Evolutionary conservation across 495 filamentous ascomycete genomes (phyloP).

Genomic region (Hamigera avellanea): DNA sequence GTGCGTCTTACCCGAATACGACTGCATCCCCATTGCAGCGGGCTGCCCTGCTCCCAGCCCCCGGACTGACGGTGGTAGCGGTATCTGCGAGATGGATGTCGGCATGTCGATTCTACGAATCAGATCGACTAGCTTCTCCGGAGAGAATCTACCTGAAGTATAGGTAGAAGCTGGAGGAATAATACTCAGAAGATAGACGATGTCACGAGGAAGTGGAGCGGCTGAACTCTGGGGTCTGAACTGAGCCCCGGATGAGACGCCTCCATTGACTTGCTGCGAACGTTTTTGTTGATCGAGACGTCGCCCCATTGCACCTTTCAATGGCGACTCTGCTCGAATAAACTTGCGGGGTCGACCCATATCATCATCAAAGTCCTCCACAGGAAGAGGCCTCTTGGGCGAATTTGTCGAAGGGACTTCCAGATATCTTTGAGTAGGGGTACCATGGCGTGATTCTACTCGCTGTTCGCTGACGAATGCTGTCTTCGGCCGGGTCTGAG

Average conservation of each 20-base stretch:
- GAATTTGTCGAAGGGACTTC: conserved; percentile 47
- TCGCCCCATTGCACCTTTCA: conserved; percentile 75
- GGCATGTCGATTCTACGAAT: conserved; percentile 57
- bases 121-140: conserved; percentile 62
- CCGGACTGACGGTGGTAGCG: conserved; percentile 23
- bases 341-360: conserved; percentile 64
- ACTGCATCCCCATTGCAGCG: conserved; percentile 10
- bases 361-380: conserved; percentile 64
- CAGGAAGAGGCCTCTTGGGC: conserved; percentile 60
- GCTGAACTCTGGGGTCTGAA: conserved; percentile 33
- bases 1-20: conserved; percentile 30
- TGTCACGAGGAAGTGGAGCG: conserved; percentile 58
- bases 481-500: conserved; percentile 58
- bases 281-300: conserved; percentile 71
- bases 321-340: conserved; percentile 68
- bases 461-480: conserved; percentile 16
- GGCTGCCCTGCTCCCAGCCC: conserved; percentile 18
- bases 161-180: conserved; percentile 71
- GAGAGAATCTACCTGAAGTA: conserved; percentile 50
- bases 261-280: conserved; percentile 20
- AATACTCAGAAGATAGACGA: conserved; percentile 71
- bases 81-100: conserved; percentile 35
- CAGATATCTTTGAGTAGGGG: conserved; percentile 38
- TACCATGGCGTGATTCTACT: conserved; percentile 37
- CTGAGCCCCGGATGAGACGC: conserved; percentile 19